Base-by-base conservation (phyloP, 306 rosid genomes). In the Vicia faba region DNA sequence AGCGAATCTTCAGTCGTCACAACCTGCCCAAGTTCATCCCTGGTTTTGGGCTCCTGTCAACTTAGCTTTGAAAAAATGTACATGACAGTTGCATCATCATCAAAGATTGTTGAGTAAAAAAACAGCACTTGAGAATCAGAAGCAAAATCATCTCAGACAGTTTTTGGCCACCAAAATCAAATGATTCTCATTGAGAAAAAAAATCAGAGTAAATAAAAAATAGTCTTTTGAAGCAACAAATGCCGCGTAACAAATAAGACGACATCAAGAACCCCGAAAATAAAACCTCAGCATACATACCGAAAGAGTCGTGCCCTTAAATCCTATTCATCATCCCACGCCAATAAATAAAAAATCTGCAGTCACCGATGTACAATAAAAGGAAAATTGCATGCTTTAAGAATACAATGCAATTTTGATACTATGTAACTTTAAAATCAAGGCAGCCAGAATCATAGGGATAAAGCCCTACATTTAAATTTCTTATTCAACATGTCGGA, bases 331-430 rank as follows among this genome's bases (percentile, higher is more conserved):
- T 63, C 46, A 63, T 40, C 44, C 5, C 57, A 63, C 63, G 19
- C 55, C 12, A 50, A 19, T 11, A 39, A 72, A 25, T 8, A 11
- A 10, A 61, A 28, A 35, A 26, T 50, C 16, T 40, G 26, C 39
- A 3, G 13, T 26, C 56, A 19, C 29, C 19, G 29, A 31, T 39
- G 33, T 51, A 14, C 14, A 33, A 12, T 23, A n/a, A 63, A 35
- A 54, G 25, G 63, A 33, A 61, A 53, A 58, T 13, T 26, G 46
- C 3, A 31, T 48, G 45, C 53, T n/a, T n/a, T 64, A 31, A 13
- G 64, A 53, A 5, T 51, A 51, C 35, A 38, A 58, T 36, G 40
- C 26, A 31, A 51, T 49, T 71, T 38, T 40, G 46, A 23, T 72
- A 61, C 40, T 15, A 39, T n/a, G 29, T 50, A 39, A 40, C 64